Evolutionary conservation across 257 asterid genomes (phyloP).

Genomic region (Thymus mandschuricus): DNA sequence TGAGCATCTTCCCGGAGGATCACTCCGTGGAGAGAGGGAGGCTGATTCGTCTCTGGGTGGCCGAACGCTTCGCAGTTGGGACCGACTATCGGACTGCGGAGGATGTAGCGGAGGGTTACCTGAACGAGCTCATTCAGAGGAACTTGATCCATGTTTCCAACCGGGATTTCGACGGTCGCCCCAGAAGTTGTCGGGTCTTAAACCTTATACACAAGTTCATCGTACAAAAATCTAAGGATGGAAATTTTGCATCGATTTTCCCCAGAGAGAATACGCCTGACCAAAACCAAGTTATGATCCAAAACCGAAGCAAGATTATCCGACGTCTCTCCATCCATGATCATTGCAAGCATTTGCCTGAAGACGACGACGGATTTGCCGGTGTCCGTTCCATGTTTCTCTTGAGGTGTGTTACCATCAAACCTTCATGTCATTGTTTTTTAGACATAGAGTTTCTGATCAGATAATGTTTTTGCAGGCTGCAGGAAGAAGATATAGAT

Average conservation of each 20-base stretch:
- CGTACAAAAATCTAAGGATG: conserved; percentile 36
- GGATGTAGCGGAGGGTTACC: conserved; percentile 47
- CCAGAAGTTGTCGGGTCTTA: conserved; percentile 31
- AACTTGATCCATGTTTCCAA: conserved; percentile 45
- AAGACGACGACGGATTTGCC: neutral
- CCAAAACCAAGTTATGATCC: neutral
- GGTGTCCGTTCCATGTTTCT: conserved; percentile 40
- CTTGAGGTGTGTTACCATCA: conserved; percentile 22
- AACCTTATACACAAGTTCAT: conserved; percentile 34
- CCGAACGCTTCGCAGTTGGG: conserved; percentile 45
- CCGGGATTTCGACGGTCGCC: conserved; percentile 37
- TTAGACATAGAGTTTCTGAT: too few relatives aligned
- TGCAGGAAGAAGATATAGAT: neutral
- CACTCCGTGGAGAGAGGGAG: conserved; percentile 41
- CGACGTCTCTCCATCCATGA: conserved; percentile 44
- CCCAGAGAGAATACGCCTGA: conserved; percentile 17
- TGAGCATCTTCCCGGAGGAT: conserved; percentile 51
- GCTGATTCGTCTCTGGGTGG: conserved; percentile 56
- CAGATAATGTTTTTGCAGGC: too few relatives aligned
- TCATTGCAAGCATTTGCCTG: conserved; percentile 17
- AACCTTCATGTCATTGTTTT: too few relatives aligned
- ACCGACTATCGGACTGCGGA: conserved; percentile 33
- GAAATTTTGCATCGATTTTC: conserved; percentile 37
- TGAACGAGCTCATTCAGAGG: conserved; percentile 39
- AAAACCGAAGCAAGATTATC: conserved; percentile 7